phyloP scores from a whole-genome alignment of 768 basidiomycete species.

The Mrakia frigida region DNA sequence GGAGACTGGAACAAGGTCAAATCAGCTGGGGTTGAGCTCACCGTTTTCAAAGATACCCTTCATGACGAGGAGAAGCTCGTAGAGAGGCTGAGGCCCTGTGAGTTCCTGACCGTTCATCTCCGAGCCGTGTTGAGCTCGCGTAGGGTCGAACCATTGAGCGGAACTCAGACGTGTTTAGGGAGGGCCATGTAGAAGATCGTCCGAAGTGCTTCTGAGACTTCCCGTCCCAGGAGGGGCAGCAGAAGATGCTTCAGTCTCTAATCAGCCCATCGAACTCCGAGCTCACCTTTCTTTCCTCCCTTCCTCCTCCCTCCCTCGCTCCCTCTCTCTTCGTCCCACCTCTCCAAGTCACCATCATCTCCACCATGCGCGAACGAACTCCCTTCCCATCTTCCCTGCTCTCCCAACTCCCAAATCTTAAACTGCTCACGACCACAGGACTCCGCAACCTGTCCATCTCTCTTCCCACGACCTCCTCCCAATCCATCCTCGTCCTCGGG shows the following conservation, averaged over 20 bases:
- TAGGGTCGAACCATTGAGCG: no score
- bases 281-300: no score
- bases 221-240: no score
- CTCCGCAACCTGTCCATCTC: conserved; percentile 53
- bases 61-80: conserved; percentile 53
- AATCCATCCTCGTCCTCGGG: conserved; percentile 55
- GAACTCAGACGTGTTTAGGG: no score
- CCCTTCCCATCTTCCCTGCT: conserved; percentile 53
- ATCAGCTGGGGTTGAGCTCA: conserved; percentile 33
- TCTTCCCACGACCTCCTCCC: conserved; percentile 48
- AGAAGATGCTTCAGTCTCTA: not conserved
- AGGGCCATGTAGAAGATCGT: no score
- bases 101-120: not conserved
- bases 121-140: not conserved
- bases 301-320: not conserved
- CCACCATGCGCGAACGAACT: conserved; percentile 64
- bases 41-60: conserved; percentile 51
- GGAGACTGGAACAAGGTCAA: conserved; percentile 53
- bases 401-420: conserved; percentile 57
- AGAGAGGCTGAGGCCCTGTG: conserved; percentile 51
- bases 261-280: not conserved
- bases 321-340: not conserved
- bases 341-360: conserved; percentile 49
- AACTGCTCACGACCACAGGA: conserved; percentile 60
- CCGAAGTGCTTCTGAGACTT: no score